Evolutionary conservation across 495 filamentous ascomycete species (phyloP).

Genomic region (Podospora comata): DNA sequence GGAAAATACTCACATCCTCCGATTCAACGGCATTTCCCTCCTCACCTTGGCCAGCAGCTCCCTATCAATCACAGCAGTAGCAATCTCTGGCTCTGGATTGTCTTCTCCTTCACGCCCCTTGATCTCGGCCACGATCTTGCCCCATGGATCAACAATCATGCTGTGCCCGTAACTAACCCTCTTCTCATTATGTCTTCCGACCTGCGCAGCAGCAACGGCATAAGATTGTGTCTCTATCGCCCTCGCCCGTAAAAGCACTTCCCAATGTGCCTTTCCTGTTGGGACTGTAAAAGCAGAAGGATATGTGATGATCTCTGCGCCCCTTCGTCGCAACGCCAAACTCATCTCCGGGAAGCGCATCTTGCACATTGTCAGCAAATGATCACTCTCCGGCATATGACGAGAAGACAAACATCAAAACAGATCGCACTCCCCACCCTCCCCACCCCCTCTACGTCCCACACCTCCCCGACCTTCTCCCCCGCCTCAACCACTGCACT

Average conservation of each 20-base stretch:
- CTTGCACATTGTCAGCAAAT: conserved; percentile 7
- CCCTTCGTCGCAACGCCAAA: conserved; percentile 50
- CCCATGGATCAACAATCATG: conserved; percentile 88
- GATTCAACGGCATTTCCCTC: conserved; percentile 61
- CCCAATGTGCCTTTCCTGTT: conserved; percentile 86
- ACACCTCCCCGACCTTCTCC: not conserved
- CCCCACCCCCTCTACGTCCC: not conserved
- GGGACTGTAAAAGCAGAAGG: conserved; percentile 89
- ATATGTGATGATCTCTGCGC: conserved; percentile 75
- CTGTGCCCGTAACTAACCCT: conserved; percentile 83
- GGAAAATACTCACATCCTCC: conserved; percentile 45
- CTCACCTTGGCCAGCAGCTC: conserved; percentile 47
- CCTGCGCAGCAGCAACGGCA: conserved; percentile 83
- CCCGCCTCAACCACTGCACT: conserved; percentile 32
- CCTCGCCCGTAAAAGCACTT: conserved; percentile 67
- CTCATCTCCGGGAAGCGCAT: conserved; percentile 75
- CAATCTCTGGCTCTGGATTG: conserved; percentile 42
- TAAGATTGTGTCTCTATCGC: conserved; percentile 89
- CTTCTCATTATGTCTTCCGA: conserved; percentile 64
- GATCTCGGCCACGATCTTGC: conserved; percentile 64
- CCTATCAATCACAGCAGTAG: conserved; percentile 47
- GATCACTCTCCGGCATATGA: too few species aligned
- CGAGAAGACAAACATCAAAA: not conserved
- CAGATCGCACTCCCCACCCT: not conserved
- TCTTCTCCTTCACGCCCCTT: conserved; percentile 35